Conservation (phyloP, 345 rosid species). For the Salix dunnii region DNA sequence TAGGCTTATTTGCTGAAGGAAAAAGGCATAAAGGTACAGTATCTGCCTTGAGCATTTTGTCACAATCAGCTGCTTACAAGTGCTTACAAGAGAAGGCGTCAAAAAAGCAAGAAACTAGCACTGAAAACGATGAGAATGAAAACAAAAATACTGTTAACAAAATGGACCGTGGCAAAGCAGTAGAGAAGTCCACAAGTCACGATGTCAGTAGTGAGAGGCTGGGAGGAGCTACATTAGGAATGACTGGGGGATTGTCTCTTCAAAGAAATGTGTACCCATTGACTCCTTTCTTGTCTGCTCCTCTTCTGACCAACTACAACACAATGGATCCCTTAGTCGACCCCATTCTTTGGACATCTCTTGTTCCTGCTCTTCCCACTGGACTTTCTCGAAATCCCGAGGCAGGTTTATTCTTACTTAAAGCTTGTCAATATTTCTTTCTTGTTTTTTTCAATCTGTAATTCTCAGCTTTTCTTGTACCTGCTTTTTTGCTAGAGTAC, state of each 20-base stretch:
- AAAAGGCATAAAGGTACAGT: slow-evolving; percentile 46
- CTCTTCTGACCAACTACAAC: slow-evolving; percentile 76
- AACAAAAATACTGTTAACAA: slow-evolving; percentile 65
- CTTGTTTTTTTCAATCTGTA: background rate
- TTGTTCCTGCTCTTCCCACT: slow-evolving; percentile 61
- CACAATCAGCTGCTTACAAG: slow-evolving; percentile 79
- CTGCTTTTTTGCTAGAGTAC: background rate
- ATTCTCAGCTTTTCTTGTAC: background rate
- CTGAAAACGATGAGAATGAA: slow-evolving; percentile 73
- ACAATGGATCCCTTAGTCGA: slow-evolving; percentile 65
- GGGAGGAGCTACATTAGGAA: slow-evolving; percentile 61
- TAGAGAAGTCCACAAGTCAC: slow-evolving; percentile 57
- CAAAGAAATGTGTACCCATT: slow-evolving; percentile 75
- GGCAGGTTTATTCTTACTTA: slow-evolving; percentile 36
- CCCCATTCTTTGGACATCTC: slow-evolving; percentile 81
- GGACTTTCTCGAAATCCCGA: slow-evolving; percentile 65
- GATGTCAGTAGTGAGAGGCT: slow-evolving; percentile 45
- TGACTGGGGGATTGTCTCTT: slow-evolving; percentile 59
- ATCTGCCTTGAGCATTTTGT: slow-evolving; percentile 78
- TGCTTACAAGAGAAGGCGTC: slow-evolving; percentile 73
- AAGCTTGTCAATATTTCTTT: background rate
- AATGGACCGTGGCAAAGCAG: slow-evolving; percentile 74
- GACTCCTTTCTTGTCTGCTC: slow-evolving; percentile 79
- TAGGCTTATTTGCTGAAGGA: slow-evolving; percentile 49
- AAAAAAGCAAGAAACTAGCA: slow-evolving; percentile 53